Conservation (phyloP, 345 rosid genomes). For the Citrus sp. region DNA sequence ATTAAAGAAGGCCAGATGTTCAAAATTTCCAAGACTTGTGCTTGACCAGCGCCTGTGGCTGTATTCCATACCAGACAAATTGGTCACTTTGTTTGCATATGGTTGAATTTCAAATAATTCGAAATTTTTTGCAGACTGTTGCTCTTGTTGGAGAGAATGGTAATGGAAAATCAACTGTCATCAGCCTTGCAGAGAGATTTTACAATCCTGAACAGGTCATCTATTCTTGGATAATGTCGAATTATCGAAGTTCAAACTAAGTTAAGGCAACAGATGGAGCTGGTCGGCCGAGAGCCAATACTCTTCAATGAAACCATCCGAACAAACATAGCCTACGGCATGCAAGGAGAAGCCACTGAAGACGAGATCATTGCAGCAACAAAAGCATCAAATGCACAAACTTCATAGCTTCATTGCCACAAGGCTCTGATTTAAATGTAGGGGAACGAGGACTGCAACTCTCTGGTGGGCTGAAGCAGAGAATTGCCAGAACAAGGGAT, state of each 20-base stretch:
- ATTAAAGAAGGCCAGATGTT: slow-evolving; percentile 64
- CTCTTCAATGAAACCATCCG: slow-evolving; percentile 65
- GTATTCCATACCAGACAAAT: slow-evolving; percentile 17
- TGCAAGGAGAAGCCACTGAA: slow-evolving; percentile 38
- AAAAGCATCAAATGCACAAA: slow-evolving; percentile 58
- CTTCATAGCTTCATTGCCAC: slow-evolving; percentile 58
- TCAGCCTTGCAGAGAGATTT: slow-evolving; percentile 62
- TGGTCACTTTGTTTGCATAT: not conserved
- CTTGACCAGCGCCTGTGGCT: slow-evolving; percentile 63
- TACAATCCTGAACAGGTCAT: slow-evolving; percentile 60
- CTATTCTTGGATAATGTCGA: slow-evolving; percentile 41
- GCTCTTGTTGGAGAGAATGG: slow-evolving; percentile 79
- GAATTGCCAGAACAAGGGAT: slow-evolving; percentile 43
- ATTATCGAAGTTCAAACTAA: slow-evolving; percentile 36
- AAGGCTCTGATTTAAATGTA: slow-evolving; percentile 51
- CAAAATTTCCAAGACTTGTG: slow-evolving; percentile 62
- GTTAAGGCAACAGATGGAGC: slow-evolving; percentile 63
- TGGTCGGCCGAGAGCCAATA: slow-evolving; percentile 70
- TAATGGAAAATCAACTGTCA: slow-evolving; percentile 67
- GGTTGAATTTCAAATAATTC: too few relatives aligned
- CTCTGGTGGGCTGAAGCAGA: slow-evolving; percentile 70
- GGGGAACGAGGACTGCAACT: slow-evolving; percentile 72
- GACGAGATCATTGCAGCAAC: slow-evolving; percentile 58
- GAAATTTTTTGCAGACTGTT: not conserved
- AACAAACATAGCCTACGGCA: slow-evolving; percentile 58